phyloP scores from a whole-genome alignment of 768 basidiomycete genomes.

The Boletus edulis region DNA sequence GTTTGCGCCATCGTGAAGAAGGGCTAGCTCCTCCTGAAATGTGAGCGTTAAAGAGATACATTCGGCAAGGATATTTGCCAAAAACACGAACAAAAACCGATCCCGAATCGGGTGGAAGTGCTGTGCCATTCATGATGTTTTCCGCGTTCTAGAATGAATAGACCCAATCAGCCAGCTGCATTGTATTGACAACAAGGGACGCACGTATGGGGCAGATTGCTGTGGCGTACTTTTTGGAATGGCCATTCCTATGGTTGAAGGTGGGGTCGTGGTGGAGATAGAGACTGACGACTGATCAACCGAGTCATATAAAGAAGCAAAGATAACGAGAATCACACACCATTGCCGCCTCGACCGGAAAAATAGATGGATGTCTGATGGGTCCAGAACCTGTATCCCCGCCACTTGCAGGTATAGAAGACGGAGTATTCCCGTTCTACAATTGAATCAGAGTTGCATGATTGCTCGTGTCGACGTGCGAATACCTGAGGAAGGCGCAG shows the following conservation, averaged over 20 bases:
- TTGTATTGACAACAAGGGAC: slow-evolving; percentile 1
- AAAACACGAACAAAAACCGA: slow-evolving; percentile 22
- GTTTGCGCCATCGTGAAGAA: slow-evolving; percentile 26
- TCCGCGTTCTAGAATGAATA: slow-evolving; percentile 8
- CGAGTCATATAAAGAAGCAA: slow-evolving; percentile 9
- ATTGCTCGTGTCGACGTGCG: background rate
- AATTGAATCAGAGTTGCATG: slow-evolving; percentile 12
- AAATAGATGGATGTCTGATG: slow-evolving; percentile 2
- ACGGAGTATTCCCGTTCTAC: slow-evolving; percentile 13
- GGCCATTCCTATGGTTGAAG: slow-evolving; percentile 12
- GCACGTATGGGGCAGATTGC: background rate
- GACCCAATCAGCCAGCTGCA: background rate
- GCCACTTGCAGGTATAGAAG: slow-evolving; percentile 13
- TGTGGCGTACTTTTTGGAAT: slow-evolving; percentile 6
- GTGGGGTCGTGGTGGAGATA: background rate
- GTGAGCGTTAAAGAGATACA: background rate
- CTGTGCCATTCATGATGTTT: background rate
- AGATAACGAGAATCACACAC: slow-evolving; percentile 14
- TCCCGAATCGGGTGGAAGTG: slow-evolving; percentile 5
- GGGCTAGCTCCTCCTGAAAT: slow-evolving; percentile 31
- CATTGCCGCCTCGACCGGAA: slow-evolving; percentile 7
- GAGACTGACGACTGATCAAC: slow-evolving; percentile 8
- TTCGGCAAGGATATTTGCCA: background rate
- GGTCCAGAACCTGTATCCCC: slow-evolving; percentile 7
- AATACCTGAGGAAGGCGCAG: slow-evolving; percentile 13